These are phyloP conservation scores for Lyophyllum semitale DNA, from an alignment of 768 basidiomycete species.

Conservation along the genomic window DNA sequence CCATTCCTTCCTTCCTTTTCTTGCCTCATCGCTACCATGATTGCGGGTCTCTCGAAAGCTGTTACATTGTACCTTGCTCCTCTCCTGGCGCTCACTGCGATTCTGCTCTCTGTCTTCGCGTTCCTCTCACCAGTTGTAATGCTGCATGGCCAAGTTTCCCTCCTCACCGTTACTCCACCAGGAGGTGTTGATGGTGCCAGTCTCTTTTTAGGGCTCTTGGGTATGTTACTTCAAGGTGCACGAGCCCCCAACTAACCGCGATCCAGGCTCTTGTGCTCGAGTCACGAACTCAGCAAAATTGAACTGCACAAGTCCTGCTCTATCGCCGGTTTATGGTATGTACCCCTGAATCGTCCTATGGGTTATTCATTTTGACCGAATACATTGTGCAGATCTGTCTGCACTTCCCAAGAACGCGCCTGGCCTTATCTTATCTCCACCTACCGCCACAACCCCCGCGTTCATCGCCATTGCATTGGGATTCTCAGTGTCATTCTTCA, in stretches of 20 bases:
- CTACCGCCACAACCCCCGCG: slow-evolving; percentile 58
- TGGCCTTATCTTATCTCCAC: slow-evolving; percentile 55
- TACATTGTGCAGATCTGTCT: slow-evolving; percentile 74
- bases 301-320: slow-evolving; percentile 55
- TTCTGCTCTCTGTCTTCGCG: slow-evolving; percentile 65
- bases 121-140: slow-evolving; percentile 67
- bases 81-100: slow-evolving; percentile 62
- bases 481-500: slow-evolving; percentile 61
- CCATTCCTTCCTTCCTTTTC: too few species aligned
- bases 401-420: slow-evolving; percentile 61
- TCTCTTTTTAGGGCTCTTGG: slow-evolving; percentile 65
- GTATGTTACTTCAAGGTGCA: slow-evolving; percentile 32
- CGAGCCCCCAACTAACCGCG: not conserved
- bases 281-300: slow-evolving; percentile 46
- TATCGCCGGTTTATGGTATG: slow-evolving; percentile 67
- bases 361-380: too few species aligned
- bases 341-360: slow-evolving; percentile 6
- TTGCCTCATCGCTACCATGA: slow-evolving; percentile 44
- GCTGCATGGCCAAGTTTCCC: slow-evolving; percentile 61
- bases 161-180: slow-evolving; percentile 67
- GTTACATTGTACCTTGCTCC: slow-evolving; percentile 70
- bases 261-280: slow-evolving; percentile 68
- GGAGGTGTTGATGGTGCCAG: slow-evolving; percentile 64
- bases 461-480: slow-evolving; percentile 65
- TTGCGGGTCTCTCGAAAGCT: slow-evolving; percentile 69